phyloP scores from a whole-genome alignment of 225 moss, liverwort and hornwort genomes.

The Ulota crispa region DNA sequence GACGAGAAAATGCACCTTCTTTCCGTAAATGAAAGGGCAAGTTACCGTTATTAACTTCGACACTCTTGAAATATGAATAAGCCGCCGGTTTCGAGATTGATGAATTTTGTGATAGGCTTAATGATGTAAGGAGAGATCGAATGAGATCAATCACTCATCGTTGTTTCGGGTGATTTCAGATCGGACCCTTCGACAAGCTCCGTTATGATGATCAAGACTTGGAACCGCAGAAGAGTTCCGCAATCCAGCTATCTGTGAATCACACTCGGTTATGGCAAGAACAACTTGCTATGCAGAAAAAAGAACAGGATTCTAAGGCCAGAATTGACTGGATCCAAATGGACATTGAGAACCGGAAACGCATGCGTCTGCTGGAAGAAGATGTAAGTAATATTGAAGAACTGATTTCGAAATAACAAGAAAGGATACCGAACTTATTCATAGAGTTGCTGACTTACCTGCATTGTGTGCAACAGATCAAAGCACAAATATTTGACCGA shows the following conservation, averaged over 20 bases:
- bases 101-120: not conserved
- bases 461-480: slow-evolving; percentile 35
- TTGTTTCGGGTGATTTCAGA: slow-evolving; percentile 27
- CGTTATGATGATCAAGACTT: slow-evolving; percentile 54
- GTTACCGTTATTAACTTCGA: not conserved
- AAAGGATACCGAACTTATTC: not conserved
- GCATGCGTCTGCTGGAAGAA: slow-evolving; percentile 40
- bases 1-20: slow-evolving; percentile 58
- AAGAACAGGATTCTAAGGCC: slow-evolving; percentile 47
- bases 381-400: slow-evolving; percentile 16
- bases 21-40: slow-evolving; percentile 54
- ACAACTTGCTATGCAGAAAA: slow-evolving; percentile 37
- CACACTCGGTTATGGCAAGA: slow-evolving; percentile 57
- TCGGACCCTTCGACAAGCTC: slow-evolving; percentile 57
- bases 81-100: not conserved
- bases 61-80: not conserved
- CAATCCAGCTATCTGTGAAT: slow-evolving; percentile 48
- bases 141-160: not conserved
- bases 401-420: not conserved
- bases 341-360: slow-evolving; percentile 49
- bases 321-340: slow-evolving; percentile 52
- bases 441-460: not conserved
- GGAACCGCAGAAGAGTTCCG: slow-evolving; percentile 47
- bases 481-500: slow-evolving; percentile 44
- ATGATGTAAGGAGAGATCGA: not conserved